Percentiles rank a stretch among this genome's conserved stretches.
Evolutionary conservation across 2,329 filamentous ascomycete species (phyloP).

Genomic region (Chaetomium globosum): DNA sequence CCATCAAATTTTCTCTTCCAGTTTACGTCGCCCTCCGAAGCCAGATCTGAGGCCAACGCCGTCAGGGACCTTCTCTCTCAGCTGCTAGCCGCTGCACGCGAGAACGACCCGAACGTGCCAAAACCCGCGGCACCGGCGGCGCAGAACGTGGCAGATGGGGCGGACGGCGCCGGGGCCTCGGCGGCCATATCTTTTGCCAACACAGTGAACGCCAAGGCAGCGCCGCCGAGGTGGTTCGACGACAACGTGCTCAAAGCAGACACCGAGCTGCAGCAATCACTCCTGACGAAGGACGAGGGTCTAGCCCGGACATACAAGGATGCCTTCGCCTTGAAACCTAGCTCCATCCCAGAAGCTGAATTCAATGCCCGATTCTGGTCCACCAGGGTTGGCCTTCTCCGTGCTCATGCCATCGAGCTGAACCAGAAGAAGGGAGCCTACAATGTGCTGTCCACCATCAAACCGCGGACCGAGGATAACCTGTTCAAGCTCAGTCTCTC

Average conservation of each 20-base stretch:
- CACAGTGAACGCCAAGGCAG: slow-evolving; percentile 58
- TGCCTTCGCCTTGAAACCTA: slow-evolving; percentile 78
- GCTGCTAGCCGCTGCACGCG: slow-evolving; percentile 72
- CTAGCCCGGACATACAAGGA: slow-evolving; percentile 87
- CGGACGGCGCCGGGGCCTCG: slow-evolving; percentile 49
- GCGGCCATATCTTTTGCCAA: slow-evolving; percentile 78
- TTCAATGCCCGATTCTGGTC: slow-evolving; percentile 97
- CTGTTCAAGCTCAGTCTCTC: slow-evolving; percentile 80
- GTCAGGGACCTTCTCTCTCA: slow-evolving; percentile 81
- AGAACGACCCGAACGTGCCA: slow-evolving; percentile 54
- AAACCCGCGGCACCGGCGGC: slow-evolving; percentile 47
- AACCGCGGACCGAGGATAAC: slow-evolving; percentile 74
- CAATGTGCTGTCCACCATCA: slow-evolving; percentile 89
- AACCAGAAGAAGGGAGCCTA: slow-evolving; percentile 86
- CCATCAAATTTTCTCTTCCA: slow-evolving; percentile 78
- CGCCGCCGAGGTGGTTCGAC: slow-evolving; percentile 72
- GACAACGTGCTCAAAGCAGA: slow-evolving; percentile 77
- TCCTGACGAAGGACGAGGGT: slow-evolving; percentile 76
- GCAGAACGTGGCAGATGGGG: slow-evolving; percentile 38
- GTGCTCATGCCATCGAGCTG: slow-evolving; percentile 86
- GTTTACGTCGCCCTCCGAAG: slow-evolving; percentile 76
- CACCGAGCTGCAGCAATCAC: slow-evolving; percentile 80
- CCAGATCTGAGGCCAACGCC: slow-evolving; percentile 79
- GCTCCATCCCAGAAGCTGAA: slow-evolving; percentile 74
- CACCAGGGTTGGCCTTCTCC: slow-evolving; percentile 78